These are phyloP conservation scores for Spiraea crenata DNA, from an alignment of 331 rosid genomes.

Conservation along the genomic window DNA sequence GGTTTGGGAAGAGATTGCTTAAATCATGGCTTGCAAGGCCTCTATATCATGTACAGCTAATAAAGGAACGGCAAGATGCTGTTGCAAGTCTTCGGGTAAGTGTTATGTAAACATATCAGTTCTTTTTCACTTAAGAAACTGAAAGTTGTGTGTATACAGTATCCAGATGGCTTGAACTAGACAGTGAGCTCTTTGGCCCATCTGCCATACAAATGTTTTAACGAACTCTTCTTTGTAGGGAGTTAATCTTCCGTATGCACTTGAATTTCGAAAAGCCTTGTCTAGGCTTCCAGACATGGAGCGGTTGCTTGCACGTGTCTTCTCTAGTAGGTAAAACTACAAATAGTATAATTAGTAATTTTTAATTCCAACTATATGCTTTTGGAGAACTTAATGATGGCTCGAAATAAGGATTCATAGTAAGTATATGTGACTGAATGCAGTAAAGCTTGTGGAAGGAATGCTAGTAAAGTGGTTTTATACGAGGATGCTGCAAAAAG, in stretches of 20 bases:
- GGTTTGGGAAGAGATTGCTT: conserved; percentile 92
- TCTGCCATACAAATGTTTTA: conserved; percentile 16
- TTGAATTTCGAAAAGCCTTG: conserved; percentile 70
- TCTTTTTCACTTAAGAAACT: not conserved
- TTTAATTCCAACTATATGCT: conserved; percentile 6
- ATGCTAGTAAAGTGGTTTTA: conserved; percentile 77
- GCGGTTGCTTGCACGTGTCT: conserved; percentile 84
- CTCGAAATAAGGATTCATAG: conserved; percentile 27
- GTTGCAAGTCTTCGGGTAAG: conserved; percentile 72
- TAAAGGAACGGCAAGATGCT: conserved; percentile 84
- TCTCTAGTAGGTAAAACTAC: conserved; percentile 61
- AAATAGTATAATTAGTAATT: not conserved
- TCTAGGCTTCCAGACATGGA: conserved; percentile 86
- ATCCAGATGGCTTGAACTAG: conserved; percentile 4
- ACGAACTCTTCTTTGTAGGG: conserved; percentile 52
- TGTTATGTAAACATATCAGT: conserved; percentile 20
- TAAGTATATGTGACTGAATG: conserved; percentile 31
- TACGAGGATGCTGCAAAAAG: conserved; percentile 93
- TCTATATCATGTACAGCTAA: conserved; percentile 59
- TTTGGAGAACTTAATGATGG: conserved; percentile 10
- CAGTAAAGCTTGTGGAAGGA: conserved; percentile 88
- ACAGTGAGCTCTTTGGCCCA: not conserved
- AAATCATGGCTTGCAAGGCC: conserved; percentile 97
- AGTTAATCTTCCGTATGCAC: conserved; percentile 58
- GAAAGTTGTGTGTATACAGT: not conserved